These are phyloP conservation scores for Aspergillus persii DNA, from an alignment of 2,329 filamentous ascomycete genomes.

Conservation along the genomic window DNA sequence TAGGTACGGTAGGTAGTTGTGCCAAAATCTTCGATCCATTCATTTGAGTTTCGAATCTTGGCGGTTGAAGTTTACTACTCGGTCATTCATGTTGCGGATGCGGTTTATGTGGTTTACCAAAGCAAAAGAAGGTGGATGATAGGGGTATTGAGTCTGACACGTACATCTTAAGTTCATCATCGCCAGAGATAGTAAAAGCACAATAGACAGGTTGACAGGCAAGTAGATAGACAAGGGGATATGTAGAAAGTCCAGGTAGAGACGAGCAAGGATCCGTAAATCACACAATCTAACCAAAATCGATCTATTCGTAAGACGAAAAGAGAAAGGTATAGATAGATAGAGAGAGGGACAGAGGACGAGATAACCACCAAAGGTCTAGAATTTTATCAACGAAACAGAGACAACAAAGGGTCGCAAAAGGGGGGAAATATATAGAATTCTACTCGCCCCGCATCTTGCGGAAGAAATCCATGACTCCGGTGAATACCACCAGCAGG, in stretches of 20 bases:
- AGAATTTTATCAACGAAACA: not conserved
- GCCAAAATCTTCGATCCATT: too few species aligned
- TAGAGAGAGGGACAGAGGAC: not conserved
- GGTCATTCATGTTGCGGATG: too few species aligned
- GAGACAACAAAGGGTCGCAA: not conserved
- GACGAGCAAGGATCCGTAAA: not conserved
- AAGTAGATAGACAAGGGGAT: not conserved
- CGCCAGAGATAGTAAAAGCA: not conserved
- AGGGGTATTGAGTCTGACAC: not conserved
- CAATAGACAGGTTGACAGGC: not conserved
- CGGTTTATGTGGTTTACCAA: too few species aligned
- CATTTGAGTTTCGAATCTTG: too few species aligned
- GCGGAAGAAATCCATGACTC: constrained; percentile 77
- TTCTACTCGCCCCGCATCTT: constrained; percentile 52
- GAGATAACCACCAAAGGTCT: not conserved
- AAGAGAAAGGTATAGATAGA: not conserved
- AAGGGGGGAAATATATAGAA: not conserved
- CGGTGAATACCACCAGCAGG: constrained; percentile 50
- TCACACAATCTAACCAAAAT: constrained; percentile 6
- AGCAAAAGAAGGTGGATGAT: too few species aligned
- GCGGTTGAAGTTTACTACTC: too few species aligned
- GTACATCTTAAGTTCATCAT: not conserved
- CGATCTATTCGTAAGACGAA: constrained; percentile 4
- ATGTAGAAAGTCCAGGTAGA: not conserved
- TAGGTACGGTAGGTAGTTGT: too few species aligned